Evolutionary conservation across 257 asterid genomes (phyloP), one percentile per base, ranked within the genome.

Genomic region (Datura wrightii): DNA sequence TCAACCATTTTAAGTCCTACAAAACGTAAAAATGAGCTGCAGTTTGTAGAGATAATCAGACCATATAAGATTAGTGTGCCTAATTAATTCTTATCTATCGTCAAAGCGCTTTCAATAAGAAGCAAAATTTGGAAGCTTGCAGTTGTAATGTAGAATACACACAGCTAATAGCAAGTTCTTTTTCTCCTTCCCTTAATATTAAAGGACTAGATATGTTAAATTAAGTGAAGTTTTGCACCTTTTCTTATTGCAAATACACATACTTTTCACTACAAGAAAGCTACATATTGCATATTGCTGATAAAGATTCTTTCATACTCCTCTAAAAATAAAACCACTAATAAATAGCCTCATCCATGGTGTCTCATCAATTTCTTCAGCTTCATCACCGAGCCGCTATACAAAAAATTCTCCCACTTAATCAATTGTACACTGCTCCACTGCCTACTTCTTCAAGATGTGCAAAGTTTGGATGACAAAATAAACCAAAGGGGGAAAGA

Each of bases 401-500:
- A 67, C 48, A 24, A 15, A 67, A 76, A 46, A 11, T 5, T 5
- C 5, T 19, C 80, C n/a, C 80, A 74, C 41, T 0, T 71, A 18
- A 52, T 72, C 80, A 5, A 46, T 72, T 10, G 59, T 24, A 48
- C 7, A 76, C 62, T 50, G 46, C 46, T 76, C 14, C 81, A 76
- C 81, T 50, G 62, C 14, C 81, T 24, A 76, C 31, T 24, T 24
- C 62, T 76, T 31, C 60, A 14, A 76, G 31, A 76, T 31, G 62
- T 76, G 62, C 60, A 76, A 15, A 76, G 34, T 62, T 50, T 24
- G 80, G 58, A 72, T 72, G 19, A 50, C 24, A 24, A 72, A 46
- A 46, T 10, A 46, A 72, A 19, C 58, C 62, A 24, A 50, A 50
- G 60, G 24, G 14, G 15, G 3, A 24, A 50, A 67, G 13, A 3